phyloP scores from a whole-genome alignment of 2,329 filamentous ascomycete genomes.

The Penicillium sp. region DNA sequence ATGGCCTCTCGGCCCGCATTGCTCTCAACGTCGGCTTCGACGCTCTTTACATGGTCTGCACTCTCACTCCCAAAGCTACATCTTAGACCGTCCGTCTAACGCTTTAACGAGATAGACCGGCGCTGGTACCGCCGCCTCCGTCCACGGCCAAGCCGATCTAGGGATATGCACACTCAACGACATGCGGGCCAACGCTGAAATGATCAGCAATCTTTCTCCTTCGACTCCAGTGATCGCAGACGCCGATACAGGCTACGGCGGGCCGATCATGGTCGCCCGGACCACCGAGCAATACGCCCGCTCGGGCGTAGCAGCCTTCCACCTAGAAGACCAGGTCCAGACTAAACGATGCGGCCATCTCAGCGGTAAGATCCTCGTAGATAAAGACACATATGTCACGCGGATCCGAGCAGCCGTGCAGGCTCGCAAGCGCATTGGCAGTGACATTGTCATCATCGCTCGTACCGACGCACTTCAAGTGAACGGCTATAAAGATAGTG shows the following conservation, averaged over 20 bases:
- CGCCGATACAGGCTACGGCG: slow-evolving; percentile 61
- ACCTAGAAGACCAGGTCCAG: slow-evolving; percentile 63
- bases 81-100: background rate
- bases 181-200: slow-evolving; percentile 59
- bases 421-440: slow-evolving; percentile 38
- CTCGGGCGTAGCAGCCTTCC: slow-evolving; percentile 60
- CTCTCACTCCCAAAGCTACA: background rate
- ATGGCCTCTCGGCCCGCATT: slow-evolving; percentile 55
- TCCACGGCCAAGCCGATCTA: slow-evolving; percentile 56
- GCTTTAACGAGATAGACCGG: slow-evolving; percentile 48
- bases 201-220: slow-evolving; percentile 58
- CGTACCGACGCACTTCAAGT: slow-evolving; percentile 46
- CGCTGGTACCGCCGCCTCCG: slow-evolving; percentile 55
- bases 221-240: slow-evolving; percentile 58
- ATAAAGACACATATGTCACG: slow-evolving; percentile 37
- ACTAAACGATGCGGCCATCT: slow-evolving; percentile 50
- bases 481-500: slow-evolving; percentile 47
- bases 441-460: slow-evolving; percentile 53
- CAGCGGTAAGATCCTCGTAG: slow-evolving; percentile 46
- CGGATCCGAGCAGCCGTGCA: slow-evolving; percentile 46
- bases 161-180: slow-evolving; percentile 58
- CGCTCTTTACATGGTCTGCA: slow-evolving; percentile 56
- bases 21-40: slow-evolving; percentile 56
- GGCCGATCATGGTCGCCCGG: slow-evolving; percentile 54
- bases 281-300: slow-evolving; percentile 57